A percentile compares a stretch with the other conserved stretches of the same genome.
Conservation (phyloP, 2,329 filamentous ascomycete genomes). For the Grosmannia serpens region DNA sequence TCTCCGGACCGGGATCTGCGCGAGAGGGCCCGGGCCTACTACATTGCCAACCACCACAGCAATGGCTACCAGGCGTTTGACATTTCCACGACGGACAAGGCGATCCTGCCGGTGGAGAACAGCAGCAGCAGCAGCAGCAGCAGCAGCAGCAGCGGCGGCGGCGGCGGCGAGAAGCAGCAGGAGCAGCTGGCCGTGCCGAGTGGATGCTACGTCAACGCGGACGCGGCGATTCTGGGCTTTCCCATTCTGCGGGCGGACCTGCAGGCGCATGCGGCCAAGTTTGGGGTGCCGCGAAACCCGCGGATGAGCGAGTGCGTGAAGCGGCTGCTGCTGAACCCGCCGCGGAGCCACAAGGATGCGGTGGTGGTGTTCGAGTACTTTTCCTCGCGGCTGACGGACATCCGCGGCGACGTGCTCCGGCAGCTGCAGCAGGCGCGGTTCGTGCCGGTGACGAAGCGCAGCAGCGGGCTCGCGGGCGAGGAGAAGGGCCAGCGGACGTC, state of each 20-base stretch:
- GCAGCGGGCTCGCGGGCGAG: neutral
- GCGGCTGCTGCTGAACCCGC: constrained; percentile 59
- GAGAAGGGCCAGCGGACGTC: neutral
- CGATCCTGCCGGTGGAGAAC: constrained; percentile 47
- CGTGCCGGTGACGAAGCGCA: constrained; percentile 50
- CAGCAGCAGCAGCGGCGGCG: neutral
- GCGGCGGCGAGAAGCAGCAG: constrained; percentile 33
- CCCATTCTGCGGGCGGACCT: constrained; percentile 64
- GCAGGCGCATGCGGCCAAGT: constrained; percentile 68
- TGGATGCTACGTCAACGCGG: constrained; percentile 72
- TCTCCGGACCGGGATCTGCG: constrained; percentile 48
- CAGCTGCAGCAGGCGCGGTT: constrained; percentile 56
- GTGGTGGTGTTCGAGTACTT: constrained; percentile 73
- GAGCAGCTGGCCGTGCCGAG: constrained; percentile 58
- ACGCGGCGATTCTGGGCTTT: constrained; percentile 68
- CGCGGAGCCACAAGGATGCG: constrained; percentile 54
- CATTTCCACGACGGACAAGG: constrained; percentile 39
- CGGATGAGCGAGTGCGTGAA: constrained; percentile 66
- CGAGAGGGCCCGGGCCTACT: constrained; percentile 66
- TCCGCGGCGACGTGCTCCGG: constrained; percentile 48
- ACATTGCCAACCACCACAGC: constrained; percentile 64
- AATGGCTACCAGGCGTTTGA: constrained; percentile 63
- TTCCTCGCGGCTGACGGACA: constrained; percentile 61
- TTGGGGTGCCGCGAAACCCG: constrained; percentile 77
- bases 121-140: neutral